Conservation (phyloP, 768 basidiomycete species). For the Saitozyma podzolica region DNA sequence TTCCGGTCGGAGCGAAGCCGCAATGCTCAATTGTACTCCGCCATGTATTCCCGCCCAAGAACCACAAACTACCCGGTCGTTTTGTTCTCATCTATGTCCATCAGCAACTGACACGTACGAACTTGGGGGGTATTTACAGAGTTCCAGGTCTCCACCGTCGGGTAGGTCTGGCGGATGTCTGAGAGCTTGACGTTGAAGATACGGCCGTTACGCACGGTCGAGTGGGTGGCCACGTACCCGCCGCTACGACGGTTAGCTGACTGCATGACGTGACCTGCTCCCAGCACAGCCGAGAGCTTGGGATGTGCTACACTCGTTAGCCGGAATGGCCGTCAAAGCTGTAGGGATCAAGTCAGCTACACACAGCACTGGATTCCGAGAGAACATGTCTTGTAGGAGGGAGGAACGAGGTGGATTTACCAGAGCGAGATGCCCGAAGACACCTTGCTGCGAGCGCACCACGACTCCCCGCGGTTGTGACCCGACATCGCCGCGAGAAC, state of each 20-base stretch:
- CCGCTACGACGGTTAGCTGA: slow-evolving; percentile 5
- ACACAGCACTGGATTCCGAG: neutral
- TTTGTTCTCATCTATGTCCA: neutral
- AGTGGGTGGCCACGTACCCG: slow-evolving; percentile 18
- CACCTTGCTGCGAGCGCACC: slow-evolving; percentile 68
- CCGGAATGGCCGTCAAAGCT: slow-evolving; percentile 73
- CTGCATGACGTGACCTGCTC: neutral
- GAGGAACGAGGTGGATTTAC: neutral
- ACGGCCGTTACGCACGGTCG: slow-evolving; percentile 17
- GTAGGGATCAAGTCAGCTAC: neutral
- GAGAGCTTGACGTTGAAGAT: slow-evolving; percentile 21
- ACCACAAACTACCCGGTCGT: neutral
- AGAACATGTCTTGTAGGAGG: no score
- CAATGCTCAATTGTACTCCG: no score
- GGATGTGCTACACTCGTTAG: slow-evolving; percentile 48
- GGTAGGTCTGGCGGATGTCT: slow-evolving; percentile 6
- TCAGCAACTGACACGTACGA: neutral
- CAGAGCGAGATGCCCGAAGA: slow-evolving; percentile 68
- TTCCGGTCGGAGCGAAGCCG: no score
- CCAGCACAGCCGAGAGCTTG: neutral
- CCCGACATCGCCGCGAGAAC: slow-evolving; percentile 10
- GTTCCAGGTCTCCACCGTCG: slow-evolving; percentile 25
- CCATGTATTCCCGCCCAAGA: no score
- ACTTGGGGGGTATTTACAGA: slow-evolving; percentile 12
- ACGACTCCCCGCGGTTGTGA: slow-evolving; percentile 74